Percentiles rank a stretch among this genome's conserved stretches.
Conservation (phyloP, 2,329 filamentous ascomycete genomes). For the Fusarium redolens region DNA sequence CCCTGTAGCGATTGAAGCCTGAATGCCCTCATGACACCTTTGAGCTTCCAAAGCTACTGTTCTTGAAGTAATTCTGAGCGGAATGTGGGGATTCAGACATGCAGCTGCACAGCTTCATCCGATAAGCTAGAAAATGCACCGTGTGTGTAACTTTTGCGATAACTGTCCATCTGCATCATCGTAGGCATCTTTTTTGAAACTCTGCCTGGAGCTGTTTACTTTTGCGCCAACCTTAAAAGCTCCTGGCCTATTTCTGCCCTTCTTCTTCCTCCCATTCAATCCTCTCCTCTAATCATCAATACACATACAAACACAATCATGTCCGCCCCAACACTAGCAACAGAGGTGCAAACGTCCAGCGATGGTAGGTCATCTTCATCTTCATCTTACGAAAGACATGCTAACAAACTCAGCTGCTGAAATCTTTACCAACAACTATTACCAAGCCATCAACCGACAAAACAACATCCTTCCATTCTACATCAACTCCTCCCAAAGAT, state of each 20-base stretch:
- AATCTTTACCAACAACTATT: constrained; percentile 79
- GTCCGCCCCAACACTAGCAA: constrained; percentile 55
- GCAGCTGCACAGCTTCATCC: constrained; percentile 16
- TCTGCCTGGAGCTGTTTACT: constrained; percentile 9
- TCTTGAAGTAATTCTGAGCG: neutral
- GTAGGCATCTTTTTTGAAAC: constrained; percentile 23
- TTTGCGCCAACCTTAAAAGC: constrained; percentile 40
- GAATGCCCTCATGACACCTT: constrained; percentile 46
- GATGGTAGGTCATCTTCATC: constrained; percentile 53
- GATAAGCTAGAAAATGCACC: constrained; percentile 34
- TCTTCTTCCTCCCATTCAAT: neutral
- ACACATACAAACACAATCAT: constrained; percentile 38
- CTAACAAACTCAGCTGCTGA: constrained; percentile 68
- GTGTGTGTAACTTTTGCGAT: constrained; percentile 34
- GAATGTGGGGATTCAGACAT: constrained; percentile 24
- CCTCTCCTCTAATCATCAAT: neutral
- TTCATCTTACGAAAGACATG: neutral
- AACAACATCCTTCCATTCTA: constrained; percentile 76
- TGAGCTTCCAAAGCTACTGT: neutral
- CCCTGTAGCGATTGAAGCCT: constrained; percentile 44
- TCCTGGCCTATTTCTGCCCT: neutral
- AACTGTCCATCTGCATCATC: constrained; percentile 35
- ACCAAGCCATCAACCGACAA: constrained; percentile 76
- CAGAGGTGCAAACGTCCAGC: constrained; percentile 58
- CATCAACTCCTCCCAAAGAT: constrained; percentile 66